Evolutionary conservation across 257 asterid species (phyloP), one percentile per base, ranked within the genome.

Genomic region (Salvia miltiorrhiza): DNA sequence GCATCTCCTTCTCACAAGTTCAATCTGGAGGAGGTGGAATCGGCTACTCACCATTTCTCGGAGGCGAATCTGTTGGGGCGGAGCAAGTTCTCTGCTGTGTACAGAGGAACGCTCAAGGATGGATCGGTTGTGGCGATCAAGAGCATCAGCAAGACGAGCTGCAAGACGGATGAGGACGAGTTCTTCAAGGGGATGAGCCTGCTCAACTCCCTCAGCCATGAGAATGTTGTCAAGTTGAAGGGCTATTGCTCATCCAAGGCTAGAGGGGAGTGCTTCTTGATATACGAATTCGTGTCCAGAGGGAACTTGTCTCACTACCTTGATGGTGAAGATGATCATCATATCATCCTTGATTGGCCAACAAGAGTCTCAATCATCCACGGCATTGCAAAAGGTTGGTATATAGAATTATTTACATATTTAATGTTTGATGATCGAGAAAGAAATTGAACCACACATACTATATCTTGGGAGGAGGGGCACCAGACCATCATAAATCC

Each of bases 21-120:
- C 30, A 94, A 91, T 17, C 32, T 89, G 77, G 98, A 94, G 70
- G 99, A 94, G 62, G 82, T 94, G 23, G 96, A 94, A 69, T 94
- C 97, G 0, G 99, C 98, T 10, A 89, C 99, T 8, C 98, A 85
- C 68, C 95, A 94, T 81, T 94, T 94, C 81, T 89, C 97, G 0
- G 97, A 86, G 71, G 72, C 13, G 76, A 89, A 86, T 59, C 73
- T 94, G 14, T 43, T 94, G 85, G 98, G 99, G 41, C 88, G 74
- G 84, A 85, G 96, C 57, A 91, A 89, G 65, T 88, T 87, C 70
- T 89, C 92, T 14, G 88, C 87, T 0, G 96, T 91, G 2, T 89
- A 87, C 26, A 89, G 72, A 73, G 99, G 99, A 49, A 73, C 82
- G 9, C 56, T 94, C 68, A 94, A 88, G 73, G 98, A 89, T n/a